phyloP scores from a whole-genome alignment of 345 rosid species.

The Crucihimalaya himalaica region DNA sequence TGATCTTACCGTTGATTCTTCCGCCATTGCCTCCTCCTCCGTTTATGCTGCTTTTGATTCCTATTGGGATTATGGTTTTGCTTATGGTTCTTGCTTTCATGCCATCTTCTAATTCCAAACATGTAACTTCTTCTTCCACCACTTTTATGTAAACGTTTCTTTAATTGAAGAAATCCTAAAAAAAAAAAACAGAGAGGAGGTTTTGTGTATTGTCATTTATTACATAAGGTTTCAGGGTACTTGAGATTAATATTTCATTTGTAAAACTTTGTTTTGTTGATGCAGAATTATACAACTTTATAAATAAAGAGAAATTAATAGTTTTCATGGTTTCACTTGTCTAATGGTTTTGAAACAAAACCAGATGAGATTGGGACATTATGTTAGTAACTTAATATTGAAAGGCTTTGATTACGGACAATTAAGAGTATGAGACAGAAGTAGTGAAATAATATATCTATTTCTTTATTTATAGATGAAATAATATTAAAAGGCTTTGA shows the following conservation, averaged over 20 bases:
- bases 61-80: constrained; percentile 64
- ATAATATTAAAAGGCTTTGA: neutral
- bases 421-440: neutral
- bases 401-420: neutral
- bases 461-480: neutral
- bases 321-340: neutral
- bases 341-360: neutral
- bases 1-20: constrained; percentile 76
- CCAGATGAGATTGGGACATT: neutral
- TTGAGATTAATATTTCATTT: constrained; percentile 23
- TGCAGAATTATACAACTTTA: constrained; percentile 8
- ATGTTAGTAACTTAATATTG: neutral
- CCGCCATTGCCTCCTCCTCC: constrained; percentile 93
- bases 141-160: constrained; percentile 34
- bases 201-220: constrained; percentile 20
- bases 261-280: constrained; percentile 16
- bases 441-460: neutral
- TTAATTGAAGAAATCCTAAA: constrained; percentile 6
- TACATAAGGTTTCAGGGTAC: constrained; percentile 17
- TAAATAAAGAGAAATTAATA: neutral
- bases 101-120: constrained; percentile 52
- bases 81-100: constrained; percentile 74
- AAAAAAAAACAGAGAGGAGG: neutral
- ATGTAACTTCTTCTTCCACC: constrained; percentile 22
- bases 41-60: constrained; percentile 70